phyloP scores from a whole-genome alignment of 371 early-diverging fungal species.

The Syncephalastrum racemosum region DNA sequence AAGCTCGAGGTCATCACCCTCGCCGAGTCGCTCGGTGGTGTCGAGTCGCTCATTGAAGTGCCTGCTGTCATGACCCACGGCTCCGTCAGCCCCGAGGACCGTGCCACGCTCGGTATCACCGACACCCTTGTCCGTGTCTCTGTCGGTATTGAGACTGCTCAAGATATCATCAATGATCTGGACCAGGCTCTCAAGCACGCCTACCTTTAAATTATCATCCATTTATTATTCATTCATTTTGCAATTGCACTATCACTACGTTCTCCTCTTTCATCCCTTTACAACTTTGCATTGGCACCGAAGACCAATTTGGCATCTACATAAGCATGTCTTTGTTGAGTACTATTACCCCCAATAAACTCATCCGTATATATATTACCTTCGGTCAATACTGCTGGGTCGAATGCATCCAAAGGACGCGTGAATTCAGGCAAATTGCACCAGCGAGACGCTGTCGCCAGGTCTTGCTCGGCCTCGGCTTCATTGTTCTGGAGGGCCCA shows the following conservation, averaged over 20 bases:
- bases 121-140: conserved; percentile 82
- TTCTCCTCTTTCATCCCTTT: conserved; percentile 1
- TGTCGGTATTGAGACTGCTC: conserved; percentile 81
- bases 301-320: conserved; percentile 39
- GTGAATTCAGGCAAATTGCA: conserved; percentile 12
- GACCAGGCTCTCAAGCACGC: conserved; percentile 56
- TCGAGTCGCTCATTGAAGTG: conserved; percentile 81
- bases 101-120: conserved; percentile 77
- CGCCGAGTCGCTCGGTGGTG: conserved; percentile 87
- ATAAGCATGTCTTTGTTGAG: background rate
- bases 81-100: conserved; percentile 72
- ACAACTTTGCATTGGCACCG: conserved; percentile 35
- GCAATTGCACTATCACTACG: too few species aligned
- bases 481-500: conserved; percentile 36
- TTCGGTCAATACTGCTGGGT: background rate
- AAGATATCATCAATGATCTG: conserved; percentile 76
- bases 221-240: too few species aligned
- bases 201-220: conserved; percentile 11
- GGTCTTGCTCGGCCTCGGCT: conserved; percentile 24
- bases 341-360: too few species aligned
- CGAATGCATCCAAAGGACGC: background rate
- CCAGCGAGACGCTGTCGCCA: conserved; percentile 28
- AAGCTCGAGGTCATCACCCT: conserved; percentile 73
- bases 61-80: conserved; percentile 91
- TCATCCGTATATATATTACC: background rate